Percentiles rank a stretch among this genome's conserved stretches.
Evolutionary conservation across 2,329 filamentous ascomycete genomes (phyloP).

Genomic region (Hyphodiscus sp.): DNA sequence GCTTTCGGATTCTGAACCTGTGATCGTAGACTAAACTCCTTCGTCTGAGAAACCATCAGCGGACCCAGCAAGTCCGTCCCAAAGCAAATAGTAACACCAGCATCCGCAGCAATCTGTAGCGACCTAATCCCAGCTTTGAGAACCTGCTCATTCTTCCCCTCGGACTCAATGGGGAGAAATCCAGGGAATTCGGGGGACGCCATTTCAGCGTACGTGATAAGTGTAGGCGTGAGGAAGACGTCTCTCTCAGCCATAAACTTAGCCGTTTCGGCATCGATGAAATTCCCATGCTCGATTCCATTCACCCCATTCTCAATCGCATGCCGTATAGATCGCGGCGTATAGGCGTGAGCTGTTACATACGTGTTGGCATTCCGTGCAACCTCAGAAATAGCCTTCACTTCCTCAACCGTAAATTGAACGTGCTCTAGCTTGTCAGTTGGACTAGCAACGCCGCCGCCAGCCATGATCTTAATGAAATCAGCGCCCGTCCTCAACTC

Average conservation of each 20-base stretch:
- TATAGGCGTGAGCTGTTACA: conserved; percentile 54
- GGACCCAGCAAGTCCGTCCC: conserved; percentile 49
- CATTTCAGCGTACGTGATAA: conserved; percentile 46
- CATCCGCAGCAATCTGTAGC: conserved; percentile 42
- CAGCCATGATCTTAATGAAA: conserved; percentile 57
- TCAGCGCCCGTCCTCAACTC: conserved; percentile 50
- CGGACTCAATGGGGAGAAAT: conserved; percentile 39
- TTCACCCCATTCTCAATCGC: conserved; percentile 47
- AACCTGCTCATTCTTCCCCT: conserved; percentile 45
- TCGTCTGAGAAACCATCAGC: conserved; percentile 40
- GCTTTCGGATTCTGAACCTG: conserved; percentile 36
- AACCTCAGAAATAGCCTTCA: conserved; percentile 45
- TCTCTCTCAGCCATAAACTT: conserved; percentile 42
- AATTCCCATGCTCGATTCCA: conserved; percentile 54
- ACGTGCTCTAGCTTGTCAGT: conserved; percentile 47
- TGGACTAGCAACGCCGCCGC: conserved; percentile 49
- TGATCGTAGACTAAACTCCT: conserved; percentile 41
- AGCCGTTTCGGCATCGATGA: conserved; percentile 53
- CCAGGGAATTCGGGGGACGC: conserved; percentile 36
- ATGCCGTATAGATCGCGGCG: conserved; percentile 45
- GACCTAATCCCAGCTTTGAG: conserved; percentile 40
- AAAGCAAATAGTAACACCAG: conserved; percentile 49
- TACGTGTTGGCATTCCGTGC: conserved; percentile 44
- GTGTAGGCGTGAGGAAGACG: conserved; percentile 47
- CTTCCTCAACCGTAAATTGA: conserved; percentile 52